These are phyloP conservation scores for Daphne laureola DNA, from an alignment of 441 rosid genomes.

Conservation along the genomic window DNA sequence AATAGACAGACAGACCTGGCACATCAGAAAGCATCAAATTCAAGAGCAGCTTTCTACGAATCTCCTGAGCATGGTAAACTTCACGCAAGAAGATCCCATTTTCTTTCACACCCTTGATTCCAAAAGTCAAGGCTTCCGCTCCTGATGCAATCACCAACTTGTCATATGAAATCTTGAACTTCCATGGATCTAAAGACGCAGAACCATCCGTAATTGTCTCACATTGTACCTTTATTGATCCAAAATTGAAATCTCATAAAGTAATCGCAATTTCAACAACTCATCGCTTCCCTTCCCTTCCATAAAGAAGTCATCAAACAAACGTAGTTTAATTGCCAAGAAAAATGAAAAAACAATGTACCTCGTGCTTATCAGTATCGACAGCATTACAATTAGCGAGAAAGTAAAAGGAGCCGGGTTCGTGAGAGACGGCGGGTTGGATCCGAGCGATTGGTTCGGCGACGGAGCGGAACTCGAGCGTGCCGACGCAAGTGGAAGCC, in stretches of 20 bases:
- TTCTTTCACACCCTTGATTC: conserved; percentile 63
- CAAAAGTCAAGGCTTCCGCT: conserved; percentile 78
- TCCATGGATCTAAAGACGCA: conserved; percentile 46
- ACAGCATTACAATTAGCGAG: conserved; percentile 53
- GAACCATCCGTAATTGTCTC: conserved; percentile 60
- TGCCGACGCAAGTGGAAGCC: conserved; percentile 95
- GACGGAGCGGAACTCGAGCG: conserved; percentile 81
- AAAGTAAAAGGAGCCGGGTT: conserved; percentile 62
- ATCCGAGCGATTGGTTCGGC: conserved; percentile 77
- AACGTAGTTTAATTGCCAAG: neutral
- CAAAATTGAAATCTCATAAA: neutral
- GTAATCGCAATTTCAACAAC: neutral
- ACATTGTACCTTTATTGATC: conserved; percentile 52
- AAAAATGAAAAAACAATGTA: conserved; percentile 9
- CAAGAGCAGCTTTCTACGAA: conserved; percentile 72
- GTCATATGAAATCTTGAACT: conserved; percentile 63
- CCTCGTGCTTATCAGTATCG: conserved; percentile 47
- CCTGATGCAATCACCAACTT: conserved; percentile 70
- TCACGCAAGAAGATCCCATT: conserved; percentile 79
- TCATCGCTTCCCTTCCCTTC: too few relatives aligned
- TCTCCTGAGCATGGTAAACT: conserved; percentile 86
- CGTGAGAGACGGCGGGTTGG: conserved; percentile 69
- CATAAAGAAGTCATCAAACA: neutral
- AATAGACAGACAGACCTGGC: conserved; percentile 56
- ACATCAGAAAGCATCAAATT: conserved; percentile 84